Conservation (phyloP, 2,329 filamentous ascomycete species). For the Fusarium lateritium region DNA sequence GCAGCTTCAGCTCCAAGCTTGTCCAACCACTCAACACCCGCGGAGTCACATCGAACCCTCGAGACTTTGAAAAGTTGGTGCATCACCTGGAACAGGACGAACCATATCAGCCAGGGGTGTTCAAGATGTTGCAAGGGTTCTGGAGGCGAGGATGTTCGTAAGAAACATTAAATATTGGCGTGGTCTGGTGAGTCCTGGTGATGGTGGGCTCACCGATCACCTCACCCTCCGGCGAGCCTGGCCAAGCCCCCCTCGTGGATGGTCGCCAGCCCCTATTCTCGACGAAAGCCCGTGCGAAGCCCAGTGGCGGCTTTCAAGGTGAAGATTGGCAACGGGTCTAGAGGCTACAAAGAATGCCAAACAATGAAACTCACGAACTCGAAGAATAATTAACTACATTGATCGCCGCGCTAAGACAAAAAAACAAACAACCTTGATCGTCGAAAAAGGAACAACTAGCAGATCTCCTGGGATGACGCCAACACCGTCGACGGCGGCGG, state of each 20-base stretch:
- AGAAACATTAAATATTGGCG: constrained; percentile 36
- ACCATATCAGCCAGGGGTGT: constrained; percentile 39
- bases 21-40: constrained; percentile 33
- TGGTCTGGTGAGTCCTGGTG: constrained; percentile 40
- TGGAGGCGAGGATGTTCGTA: constrained; percentile 11
- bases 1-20: constrained; percentile 28
- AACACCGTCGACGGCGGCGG: constrained; percentile 22
- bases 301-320: constrained; percentile 33
- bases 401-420: constrained; percentile 29
- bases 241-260: constrained; percentile 28
- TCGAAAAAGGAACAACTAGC: constrained; percentile 39
- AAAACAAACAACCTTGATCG: constrained; percentile 27
- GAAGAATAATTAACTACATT: constrained; percentile 26
- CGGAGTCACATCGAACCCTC: constrained; percentile 30
- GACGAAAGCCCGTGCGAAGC: constrained; percentile 36
- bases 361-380: constrained; percentile 33
- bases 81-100: constrained; percentile 40
- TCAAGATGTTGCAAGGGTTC: constrained; percentile 34
- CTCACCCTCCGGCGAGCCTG: constrained; percentile 42
- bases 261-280: constrained; percentile 43
- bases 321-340: constrained; percentile 36
- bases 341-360: constrained; percentile 32
- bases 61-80: constrained; percentile 9
- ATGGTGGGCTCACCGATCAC: constrained; percentile 48
- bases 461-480: constrained; percentile 41